Percentiles rank a stretch among this genome's conserved stretches.
These are phyloP conservation scores for Trypethelium eluteriae DNA, from an alignment of 495 filamentous ascomycete species.

Conservation along the genomic window DNA sequence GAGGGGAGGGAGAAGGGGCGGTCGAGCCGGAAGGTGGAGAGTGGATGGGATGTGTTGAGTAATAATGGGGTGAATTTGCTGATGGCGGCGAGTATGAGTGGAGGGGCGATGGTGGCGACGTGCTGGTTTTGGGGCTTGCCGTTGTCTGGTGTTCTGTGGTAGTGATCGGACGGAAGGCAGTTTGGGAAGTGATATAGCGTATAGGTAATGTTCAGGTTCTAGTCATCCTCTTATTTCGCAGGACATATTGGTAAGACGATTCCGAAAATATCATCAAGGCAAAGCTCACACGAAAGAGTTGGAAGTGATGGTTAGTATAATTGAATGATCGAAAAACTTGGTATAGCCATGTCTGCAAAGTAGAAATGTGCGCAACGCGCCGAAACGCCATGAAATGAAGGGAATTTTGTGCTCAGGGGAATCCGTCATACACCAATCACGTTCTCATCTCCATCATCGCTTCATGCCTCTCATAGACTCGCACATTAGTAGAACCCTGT, in stretches of 20 bases:
- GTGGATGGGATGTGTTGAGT: conserved; percentile 68
- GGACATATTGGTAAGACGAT: neutral
- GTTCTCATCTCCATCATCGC: neutral
- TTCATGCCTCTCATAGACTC: neutral
- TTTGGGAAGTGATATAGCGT: neutral
- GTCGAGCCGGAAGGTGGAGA: conserved; percentile 64
- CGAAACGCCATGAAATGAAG: conserved; percentile 9
- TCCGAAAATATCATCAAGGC: neutral
- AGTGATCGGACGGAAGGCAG: neutral
- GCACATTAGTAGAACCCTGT: neutral
- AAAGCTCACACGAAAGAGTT: neutral
- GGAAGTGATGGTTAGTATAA: neutral
- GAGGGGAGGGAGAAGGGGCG: conserved; percentile 33
- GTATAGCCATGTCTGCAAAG: neutral
- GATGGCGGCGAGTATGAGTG: conserved; percentile 77
- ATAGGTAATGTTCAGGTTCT: neutral
- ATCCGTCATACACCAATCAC: neutral
- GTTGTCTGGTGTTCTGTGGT: neutral
- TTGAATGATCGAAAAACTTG: neutral
- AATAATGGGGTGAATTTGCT: conserved; percentile 91
- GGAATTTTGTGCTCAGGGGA: neutral
- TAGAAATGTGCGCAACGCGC: neutral
- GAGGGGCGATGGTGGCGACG: conserved; percentile 59
- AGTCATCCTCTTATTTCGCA: neutral
- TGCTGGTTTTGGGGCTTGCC: conserved; percentile 22